phyloP scores from a whole-genome alignment of 2,329 filamentous ascomycete species.

The Clarireedia homoeocarpa region DNA sequence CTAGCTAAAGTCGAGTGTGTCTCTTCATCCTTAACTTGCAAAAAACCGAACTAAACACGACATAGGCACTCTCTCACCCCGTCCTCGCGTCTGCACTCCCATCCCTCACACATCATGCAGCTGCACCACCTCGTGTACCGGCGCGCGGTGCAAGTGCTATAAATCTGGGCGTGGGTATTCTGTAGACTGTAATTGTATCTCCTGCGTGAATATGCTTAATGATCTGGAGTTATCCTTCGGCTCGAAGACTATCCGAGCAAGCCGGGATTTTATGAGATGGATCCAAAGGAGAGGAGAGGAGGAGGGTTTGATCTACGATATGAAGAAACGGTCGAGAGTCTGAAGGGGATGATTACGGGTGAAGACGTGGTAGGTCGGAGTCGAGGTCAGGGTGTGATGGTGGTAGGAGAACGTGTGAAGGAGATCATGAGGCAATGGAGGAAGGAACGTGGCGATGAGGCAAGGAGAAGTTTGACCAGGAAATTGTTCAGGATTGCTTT shows the following conservation, averaged over 20 bases:
- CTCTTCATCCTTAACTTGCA: no score
- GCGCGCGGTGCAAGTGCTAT: not conserved
- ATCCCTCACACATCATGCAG: not conserved
- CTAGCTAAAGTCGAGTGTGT: not conserved
- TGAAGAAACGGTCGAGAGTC: not conserved
- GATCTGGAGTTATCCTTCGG: not conserved
- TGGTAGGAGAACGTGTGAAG: not conserved
- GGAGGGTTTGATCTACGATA: not conserved
- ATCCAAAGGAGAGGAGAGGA: not conserved
- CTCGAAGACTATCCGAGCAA: not conserved
- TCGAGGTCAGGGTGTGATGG: not conserved
- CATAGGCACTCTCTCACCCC: not conserved
- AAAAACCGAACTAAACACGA: not conserved
- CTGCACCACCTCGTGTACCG: not conserved
- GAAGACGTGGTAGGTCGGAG: not conserved
- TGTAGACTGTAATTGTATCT: not conserved
- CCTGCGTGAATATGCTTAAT: constrained; percentile 4
- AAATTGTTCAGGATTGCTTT: not conserved
- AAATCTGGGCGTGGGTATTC: not conserved
- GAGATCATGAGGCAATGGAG: not conserved
- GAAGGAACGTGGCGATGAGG: not conserved
- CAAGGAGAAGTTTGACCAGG: not conserved
- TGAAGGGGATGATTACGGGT: constrained; percentile 1
- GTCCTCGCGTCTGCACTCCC: not conserved
- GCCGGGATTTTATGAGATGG: constrained; percentile 1